Evolutionary conservation across 2,329 filamentous ascomycete species (phyloP), one percentile per base, ranked within the genome.

Genomic region (Aspergillus calidoustus): DNA sequence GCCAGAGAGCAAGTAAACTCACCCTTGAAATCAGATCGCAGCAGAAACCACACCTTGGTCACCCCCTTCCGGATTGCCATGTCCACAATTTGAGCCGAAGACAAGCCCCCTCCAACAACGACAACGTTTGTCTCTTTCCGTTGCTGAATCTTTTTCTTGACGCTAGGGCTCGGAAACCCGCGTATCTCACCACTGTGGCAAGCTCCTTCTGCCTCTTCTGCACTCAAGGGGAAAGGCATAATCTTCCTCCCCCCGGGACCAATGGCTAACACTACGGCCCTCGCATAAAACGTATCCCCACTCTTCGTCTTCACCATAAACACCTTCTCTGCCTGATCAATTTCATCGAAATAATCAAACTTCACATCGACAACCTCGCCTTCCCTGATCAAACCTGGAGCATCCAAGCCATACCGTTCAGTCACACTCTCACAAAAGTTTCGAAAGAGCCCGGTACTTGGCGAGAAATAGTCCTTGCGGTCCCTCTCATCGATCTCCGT

Each of bases 21-120:
- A 84, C 84, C 65, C 79, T 78, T 71, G 66, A 79, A 54, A 47
- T 75, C 76, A 22, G 83, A 81, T 34, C 91, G 83, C 84, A 93
- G 88, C 28, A 94, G 71, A 55, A 91, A 85, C 81, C 84, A 91
- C 0, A 93, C 87, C 64, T 87, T 89, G 0, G 80, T 83, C 0
- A 91, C 87, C 0, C 90, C 89, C 25, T 82, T 81, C 8, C 84
- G 83, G 60, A 93, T 77, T 1, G 86, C 86, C 51, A 90, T 81
- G 69, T 92, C 89, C 0, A 87, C 82, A 19, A 93, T 80, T 72
- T 94, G 91, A 0, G 90, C 89, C 23, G 89, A 91, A 0, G 91
- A 93, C 4, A 94, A 77, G 0, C 91, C 91, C 1, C 91, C 91
- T 2, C 90, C 90, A 4, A 94, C 82, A 8, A 94, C 83, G 7